Base-by-base conservation (phyloP, 2,329 filamentous ascomycete genomes). In the Sphaceloma murrayae region DNA sequence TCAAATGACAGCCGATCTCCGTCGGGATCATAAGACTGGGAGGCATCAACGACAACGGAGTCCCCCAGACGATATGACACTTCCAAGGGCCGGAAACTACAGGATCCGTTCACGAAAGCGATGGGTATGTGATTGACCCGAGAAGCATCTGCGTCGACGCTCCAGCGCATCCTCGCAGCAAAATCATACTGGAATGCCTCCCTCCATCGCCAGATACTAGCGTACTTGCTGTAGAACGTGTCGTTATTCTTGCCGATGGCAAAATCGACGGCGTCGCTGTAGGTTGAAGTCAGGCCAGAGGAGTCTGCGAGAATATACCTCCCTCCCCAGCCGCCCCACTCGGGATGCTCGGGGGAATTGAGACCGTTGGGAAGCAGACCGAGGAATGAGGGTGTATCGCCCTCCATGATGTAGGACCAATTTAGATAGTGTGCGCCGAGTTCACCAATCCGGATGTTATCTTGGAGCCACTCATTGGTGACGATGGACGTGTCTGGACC, bases 161-260 rank as follows among this genome's bases (percentile, higher is more conserved):
- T 70, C 72, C 61, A 74, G 52, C 63, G 66, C 52, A 69, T 71
- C 18, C 61, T 58, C 17, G 62, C 71, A 7, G 61, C 70, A 53
- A 68, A 74, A 45, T 73, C 69, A 36, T 67, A 66, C 54, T 73
- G 69, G 46, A 67, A 74, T 1, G 70, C 68, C 43, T 67, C 58
- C 10, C 70, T 55, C 72, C 70, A 74, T n/a, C 70, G 59, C 70
- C 71, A 74, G 22, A 74, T 67, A 0, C 67, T 70, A 2, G 69
- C 68, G 16, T 71, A 65, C 38, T 68, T 72, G 8, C 60, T 63
- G 9, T 59, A 61, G 45, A 62, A 57, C 1, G 53, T 60, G 19
- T 51, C 52, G 13, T 59, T 58, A 19, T 59, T 58, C 6, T 55
- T 43, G 5, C 61, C 64, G 9, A 54, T 51, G 4, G 65, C 62